Conservation (phyloP, 805 yeast genomes). For the Candida xiaguanensis region DNA sequence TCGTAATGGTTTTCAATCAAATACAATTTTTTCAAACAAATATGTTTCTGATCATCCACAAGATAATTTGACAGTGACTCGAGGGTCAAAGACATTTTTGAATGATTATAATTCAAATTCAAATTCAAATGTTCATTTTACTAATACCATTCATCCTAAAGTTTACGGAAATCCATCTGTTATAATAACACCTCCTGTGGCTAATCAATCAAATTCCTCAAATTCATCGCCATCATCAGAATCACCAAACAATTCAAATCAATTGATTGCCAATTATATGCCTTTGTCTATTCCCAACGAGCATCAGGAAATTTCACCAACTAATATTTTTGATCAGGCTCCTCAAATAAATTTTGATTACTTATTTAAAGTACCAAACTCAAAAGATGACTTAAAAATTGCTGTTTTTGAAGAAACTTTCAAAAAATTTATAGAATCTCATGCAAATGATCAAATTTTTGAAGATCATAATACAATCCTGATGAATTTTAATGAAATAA, state of each 20-base stretch:
- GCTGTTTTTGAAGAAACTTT: slow-evolving; percentile 10
- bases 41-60: not conserved
- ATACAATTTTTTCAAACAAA: not conserved
- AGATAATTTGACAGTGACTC: too few species aligned
- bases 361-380: slow-evolving; percentile 4
- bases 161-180: not conserved
- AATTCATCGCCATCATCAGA: slow-evolving; percentile 8
- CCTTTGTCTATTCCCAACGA: slow-evolving; percentile 11
- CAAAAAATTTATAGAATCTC: slow-evolving; percentile 4
- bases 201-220: slow-evolving; percentile 5
- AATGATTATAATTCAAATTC: not conserved
- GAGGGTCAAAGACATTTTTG: too few species aligned
- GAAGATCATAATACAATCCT: not conserved
- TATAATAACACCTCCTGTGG: slow-evolving; percentile 1
- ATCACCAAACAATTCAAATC: slow-evolving; percentile 6
- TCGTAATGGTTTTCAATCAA: too few species aligned
- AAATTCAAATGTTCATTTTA: not conserved
- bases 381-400: slow-evolving; percentile 10
- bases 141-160: not conserved
- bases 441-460: not conserved
- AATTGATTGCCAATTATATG: slow-evolving; percentile 4
- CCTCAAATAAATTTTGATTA: slow-evolving; percentile 9
- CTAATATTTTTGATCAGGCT: slow-evolving; percentile 8
- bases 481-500: not conserved
- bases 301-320: slow-evolving; percentile 5